Evolutionary conservation across 2,329 filamentous ascomycete species (phyloP), one percentile per base, ranked within the genome.

Genomic region (Fusarium miscanthi): DNA sequence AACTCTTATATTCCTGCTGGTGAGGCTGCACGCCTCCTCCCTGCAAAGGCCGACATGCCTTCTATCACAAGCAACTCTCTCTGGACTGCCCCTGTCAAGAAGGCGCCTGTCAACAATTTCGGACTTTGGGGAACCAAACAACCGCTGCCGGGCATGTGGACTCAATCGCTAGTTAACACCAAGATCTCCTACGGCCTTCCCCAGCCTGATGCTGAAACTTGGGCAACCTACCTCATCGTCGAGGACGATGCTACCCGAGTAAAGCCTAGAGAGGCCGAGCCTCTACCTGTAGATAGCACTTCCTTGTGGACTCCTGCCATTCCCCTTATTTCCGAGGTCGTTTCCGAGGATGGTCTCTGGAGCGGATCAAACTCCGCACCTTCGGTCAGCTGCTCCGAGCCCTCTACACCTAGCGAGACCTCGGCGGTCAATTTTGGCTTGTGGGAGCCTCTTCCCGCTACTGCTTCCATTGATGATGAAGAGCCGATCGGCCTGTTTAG

Each of bases 1-100:
- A 76, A 78, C 42, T 69, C 69, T 42, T 83, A 84, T 60, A 73
- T 80, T 42, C 71, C 72, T 13, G 65, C 77, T 25, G 64, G 75
- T 27, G 73, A 69, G 23, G 77, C 67, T 60, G 65, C 76, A 38
- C 82, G 81, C 59, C 63, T 78, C 17, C 78, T 79, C 52, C 72
- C 76, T 16, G 78, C 76, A 38, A 71, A 71, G 37, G 67, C 78
- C 14, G 78, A 80, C 49, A 73, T 78, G 17, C 65, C 73, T 21
- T 61, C 73, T 19, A 78, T 85, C 40, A 78, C 83, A 66, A 85
- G 82, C 72, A 76, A 74, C 21, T 64, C 78, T 9, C 72, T 85
- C 43, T 85, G 84, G 84, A 58, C 66, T 37, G 66, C 66, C 19
- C 59, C 75, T 13, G 42, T 63, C 19, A 75, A 75, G 60, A 74